Evolutionary conservation across 2,329 filamentous ascomycete genomes (phyloP).

Genomic region (Nigrospora oryzae): DNA sequence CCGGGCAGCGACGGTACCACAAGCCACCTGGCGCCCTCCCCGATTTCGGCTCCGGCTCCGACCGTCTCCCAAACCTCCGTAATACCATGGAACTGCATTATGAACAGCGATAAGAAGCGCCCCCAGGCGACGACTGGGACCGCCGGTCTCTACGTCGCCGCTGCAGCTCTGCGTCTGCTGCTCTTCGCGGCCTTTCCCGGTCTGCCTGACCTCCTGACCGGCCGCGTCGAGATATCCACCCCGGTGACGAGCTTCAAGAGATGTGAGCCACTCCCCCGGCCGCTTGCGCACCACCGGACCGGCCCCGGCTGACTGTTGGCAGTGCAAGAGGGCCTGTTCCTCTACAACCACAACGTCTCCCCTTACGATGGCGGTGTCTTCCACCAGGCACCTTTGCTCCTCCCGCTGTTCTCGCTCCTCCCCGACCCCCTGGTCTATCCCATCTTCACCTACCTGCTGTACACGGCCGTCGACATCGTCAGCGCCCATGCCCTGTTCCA

Average conservation of each 20-base stretch:
- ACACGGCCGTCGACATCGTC: slow-evolving; percentile 71
- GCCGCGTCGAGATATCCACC: slow-evolving; percentile 92
- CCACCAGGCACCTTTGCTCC: slow-evolving; percentile 76
- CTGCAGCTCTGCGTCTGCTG: slow-evolving; percentile 69
- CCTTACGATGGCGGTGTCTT: slow-evolving; percentile 91
- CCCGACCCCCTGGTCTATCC: slow-evolving; percentile 61
- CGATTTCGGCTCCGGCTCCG: neutral
- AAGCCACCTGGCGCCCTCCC: neutral
- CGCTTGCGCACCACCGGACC: neutral
- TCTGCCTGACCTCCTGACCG: slow-evolving; percentile 76
- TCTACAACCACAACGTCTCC: slow-evolving; percentile 93
- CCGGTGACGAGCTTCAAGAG: slow-evolving; percentile 97
- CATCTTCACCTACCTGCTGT: slow-evolving; percentile 71
- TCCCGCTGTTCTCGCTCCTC: slow-evolving; percentile 85
- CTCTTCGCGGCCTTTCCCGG: slow-evolving; percentile 76
- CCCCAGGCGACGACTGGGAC: slow-evolving; percentile 33
- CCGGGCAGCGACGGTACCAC: no score
- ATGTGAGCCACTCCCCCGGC: slow-evolving; percentile 45
- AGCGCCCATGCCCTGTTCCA: slow-evolving; percentile 70
- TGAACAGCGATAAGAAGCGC: slow-evolving; percentile 25
- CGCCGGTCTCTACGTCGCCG: slow-evolving; percentile 64
- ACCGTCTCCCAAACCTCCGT: neutral
- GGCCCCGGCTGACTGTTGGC: neutral
- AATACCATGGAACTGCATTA: slow-evolving; percentile 20
- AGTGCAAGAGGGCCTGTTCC: slow-evolving; percentile 91